Evolutionary conservation across 2,329 filamentous ascomycete genomes (phyloP).

Genomic region (Sporothrix phasma): DNA sequence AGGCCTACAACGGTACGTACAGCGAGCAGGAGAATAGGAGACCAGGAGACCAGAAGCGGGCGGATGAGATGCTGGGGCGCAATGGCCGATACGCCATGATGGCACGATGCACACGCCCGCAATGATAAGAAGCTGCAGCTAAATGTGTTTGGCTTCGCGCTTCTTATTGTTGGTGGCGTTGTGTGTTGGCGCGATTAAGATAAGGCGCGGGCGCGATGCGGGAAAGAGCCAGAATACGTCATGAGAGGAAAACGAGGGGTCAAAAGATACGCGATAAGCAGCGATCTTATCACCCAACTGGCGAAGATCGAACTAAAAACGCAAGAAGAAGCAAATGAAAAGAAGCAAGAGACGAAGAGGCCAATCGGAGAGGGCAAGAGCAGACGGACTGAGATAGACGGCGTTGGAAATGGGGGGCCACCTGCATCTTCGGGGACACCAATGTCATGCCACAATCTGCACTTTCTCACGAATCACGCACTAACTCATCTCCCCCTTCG

Average conservation of each 20-base stretch:
- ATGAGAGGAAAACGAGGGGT: not conserved
- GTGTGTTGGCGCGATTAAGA: not conserved
- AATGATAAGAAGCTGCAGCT: slow-evolving; percentile 7
- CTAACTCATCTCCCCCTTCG: not conserved
- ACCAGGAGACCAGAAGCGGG: not conserved
- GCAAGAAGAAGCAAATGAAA: too few species aligned
- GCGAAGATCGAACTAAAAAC: not conserved
- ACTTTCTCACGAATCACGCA: not conserved
- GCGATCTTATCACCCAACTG: not conserved
- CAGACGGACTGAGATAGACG: not conserved
- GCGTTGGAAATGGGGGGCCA: too few species aligned
- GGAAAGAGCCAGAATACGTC: not conserved
- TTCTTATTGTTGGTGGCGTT: slow-evolving; percentile 1
- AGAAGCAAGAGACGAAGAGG: not conserved
- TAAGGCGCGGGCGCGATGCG: not conserved
- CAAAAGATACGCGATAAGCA: not conserved
- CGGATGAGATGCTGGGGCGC: not conserved
- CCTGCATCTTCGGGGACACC: not conserved
- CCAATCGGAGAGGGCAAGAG: not conserved
- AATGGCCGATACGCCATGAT: not conserved
- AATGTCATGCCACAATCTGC: not conserved
- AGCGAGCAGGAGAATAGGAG: not conserved
- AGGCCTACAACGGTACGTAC: slow-evolving; percentile 81
- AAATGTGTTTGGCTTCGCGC: not conserved
- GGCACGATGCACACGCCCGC: not conserved